Percentiles rank a stretch among this genome's conserved stretches.
Evolutionary conservation across 371 early-diverging fungal genomes (phyloP).

Genomic region (Actinomortierella ambigua): DNA sequence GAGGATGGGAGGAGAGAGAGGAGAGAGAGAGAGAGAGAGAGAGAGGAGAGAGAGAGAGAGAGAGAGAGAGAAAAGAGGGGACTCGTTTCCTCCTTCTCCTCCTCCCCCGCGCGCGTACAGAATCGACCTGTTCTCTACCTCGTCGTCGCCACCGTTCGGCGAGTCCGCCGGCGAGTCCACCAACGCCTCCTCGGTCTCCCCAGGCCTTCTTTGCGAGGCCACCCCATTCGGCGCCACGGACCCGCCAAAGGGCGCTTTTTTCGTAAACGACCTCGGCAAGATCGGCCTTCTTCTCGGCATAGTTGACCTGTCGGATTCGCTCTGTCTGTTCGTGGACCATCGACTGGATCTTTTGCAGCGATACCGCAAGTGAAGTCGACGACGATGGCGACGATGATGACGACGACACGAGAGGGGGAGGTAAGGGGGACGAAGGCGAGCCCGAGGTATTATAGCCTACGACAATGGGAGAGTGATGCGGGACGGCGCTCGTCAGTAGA

Average conservation of each 20-base stretch:
- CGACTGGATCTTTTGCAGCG: slow-evolving; percentile 36
- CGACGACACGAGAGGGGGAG: no score
- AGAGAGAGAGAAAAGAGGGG: neutral
- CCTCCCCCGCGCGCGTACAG: neutral
- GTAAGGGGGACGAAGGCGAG: no score
- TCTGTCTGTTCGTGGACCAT: slow-evolving; percentile 33
- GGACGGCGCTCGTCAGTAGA: no score
- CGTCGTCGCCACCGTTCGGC: slow-evolving; percentile 39
- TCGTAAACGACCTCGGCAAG: slow-evolving; percentile 34
- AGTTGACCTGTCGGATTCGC: slow-evolving; percentile 37
- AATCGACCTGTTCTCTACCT: slow-evolving; percentile 7
- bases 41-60: no score
- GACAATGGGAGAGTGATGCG: no score
- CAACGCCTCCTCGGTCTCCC: slow-evolving; percentile 46
- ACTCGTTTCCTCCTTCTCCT: slow-evolving; percentile 16
- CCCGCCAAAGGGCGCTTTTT: slow-evolving; percentile 35
- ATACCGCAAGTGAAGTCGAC: slow-evolving; percentile 11
- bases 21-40: neutral
- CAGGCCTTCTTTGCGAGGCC: slow-evolving; percentile 43
- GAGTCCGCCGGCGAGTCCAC: slow-evolving; percentile 39
- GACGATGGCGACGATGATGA: neutral
- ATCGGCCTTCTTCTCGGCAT: slow-evolving; percentile 33
- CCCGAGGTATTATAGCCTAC: no score
- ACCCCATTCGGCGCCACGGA: slow-evolving; percentile 36
- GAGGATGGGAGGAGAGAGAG: neutral